A percentile compares a stretch with the other conserved stretches of the same genome.
Conservation (phyloP, 768 basidiomycete species). For the Suillus variegatus region DNA sequence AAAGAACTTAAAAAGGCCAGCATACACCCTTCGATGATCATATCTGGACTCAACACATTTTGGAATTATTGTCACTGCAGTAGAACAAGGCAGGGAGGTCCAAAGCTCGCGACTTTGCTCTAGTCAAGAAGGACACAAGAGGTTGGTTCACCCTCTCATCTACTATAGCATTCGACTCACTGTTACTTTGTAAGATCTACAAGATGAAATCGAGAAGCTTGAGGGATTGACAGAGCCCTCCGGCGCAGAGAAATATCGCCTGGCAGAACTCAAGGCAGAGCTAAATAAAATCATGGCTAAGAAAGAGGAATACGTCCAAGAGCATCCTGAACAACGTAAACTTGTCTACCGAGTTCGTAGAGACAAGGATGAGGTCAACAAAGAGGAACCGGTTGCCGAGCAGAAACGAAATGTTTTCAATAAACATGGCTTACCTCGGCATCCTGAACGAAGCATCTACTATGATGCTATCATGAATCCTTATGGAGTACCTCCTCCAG, state of each 20-base stretch:
- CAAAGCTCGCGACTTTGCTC: conserved; percentile 83
- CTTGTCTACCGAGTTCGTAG: conserved; percentile 72
- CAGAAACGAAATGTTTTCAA: conserved; percentile 72
- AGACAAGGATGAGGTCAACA: conserved; percentile 42
- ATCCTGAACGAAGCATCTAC: conserved; percentile 91
- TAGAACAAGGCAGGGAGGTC: conserved; percentile 89
- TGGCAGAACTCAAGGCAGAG: conserved; percentile 74
- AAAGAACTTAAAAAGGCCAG: conserved; percentile 95
- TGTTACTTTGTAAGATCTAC: conserved; percentile 58
- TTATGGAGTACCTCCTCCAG: conserved; percentile 92
- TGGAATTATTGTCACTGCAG: conserved; percentile 37
- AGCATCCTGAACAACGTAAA: conserved; percentile 90
- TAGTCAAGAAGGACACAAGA: conserved; percentile 92
- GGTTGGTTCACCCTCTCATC: conserved; percentile 43
- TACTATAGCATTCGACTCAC: conserved; percentile 3
- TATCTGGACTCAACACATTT: neutral
- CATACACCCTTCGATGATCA: conserved; percentile 20
- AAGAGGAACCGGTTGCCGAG: conserved; percentile 38
- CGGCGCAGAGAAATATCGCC: conserved; percentile 60
- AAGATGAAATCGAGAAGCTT: conserved; percentile 75
- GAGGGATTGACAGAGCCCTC: conserved; percentile 48
- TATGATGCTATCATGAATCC: conserved; percentile 95
- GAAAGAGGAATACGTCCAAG: conserved; percentile 89
- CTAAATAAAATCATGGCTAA: conserved; percentile 78
- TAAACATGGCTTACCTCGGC: conserved; percentile 81